Evolutionary conservation across 1,284 basidiomycete species (phyloP), one percentile per base, ranked within the genome.

Genomic region (Cryptococcus sp.): DNA sequence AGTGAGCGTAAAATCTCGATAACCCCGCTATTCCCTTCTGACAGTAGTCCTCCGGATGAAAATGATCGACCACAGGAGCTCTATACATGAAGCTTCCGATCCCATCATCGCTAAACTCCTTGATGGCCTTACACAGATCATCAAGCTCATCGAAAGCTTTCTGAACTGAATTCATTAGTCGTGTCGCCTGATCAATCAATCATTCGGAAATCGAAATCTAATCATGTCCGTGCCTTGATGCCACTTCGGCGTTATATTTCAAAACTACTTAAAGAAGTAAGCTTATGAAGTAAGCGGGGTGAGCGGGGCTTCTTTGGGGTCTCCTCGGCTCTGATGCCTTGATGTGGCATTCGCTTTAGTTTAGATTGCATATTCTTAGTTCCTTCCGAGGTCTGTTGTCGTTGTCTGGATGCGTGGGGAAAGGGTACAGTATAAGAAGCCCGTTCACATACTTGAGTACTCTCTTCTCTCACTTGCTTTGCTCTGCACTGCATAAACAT

Each of bases 61-160:
- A 60, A 57, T 63, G 63, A 53, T 72, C 71, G 46, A 72, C 64
- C 22, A 73, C 53, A 1, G 71, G 71, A 1, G 71, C 52, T 11
- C 49, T 28, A 52, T 63, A 70, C 34, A 48, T 63, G 48, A 49
- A 60, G 16, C 7, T 37, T 2, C 59, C 49, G 4, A 58, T 14
- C 13, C 13, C 41, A 13, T 19, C 13, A 3, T 43, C 21, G 16
- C n/a, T 19, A 23, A 21, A 43, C 11, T 14, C 9, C 21, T 43
- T 43, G 41, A 43, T 23, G 5, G 41, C 3, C 9, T 21, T 10
- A 24, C 41, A 43, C 4, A 43, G 41, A 4, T 43, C 4, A 43
- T 43, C 41, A 23, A 43, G 41, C 18, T 16, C 19, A 22, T 43
- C n/a, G 16, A 21, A 43, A 43, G 41, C 41, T 23, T 19, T 43